Conservation (phyloP, 2,329 filamentous ascomycete species). For the Fusarium incarnatum region DNA sequence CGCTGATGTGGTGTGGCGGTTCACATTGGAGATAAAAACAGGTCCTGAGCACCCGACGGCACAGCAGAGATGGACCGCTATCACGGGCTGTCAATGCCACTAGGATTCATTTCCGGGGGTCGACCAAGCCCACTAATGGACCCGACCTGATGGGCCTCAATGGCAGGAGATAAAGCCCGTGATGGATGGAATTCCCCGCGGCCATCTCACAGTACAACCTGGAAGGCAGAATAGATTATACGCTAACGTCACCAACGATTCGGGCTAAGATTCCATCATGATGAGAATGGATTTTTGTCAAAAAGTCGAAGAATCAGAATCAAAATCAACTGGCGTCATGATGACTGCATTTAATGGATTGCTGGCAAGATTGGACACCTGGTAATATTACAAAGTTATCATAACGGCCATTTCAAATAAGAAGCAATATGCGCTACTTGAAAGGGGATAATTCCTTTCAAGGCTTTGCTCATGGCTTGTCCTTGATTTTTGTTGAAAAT, state of each 20-base stretch:
- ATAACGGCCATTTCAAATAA: neutral
- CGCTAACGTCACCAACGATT: constrained; percentile 21
- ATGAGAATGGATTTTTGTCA: constrained; percentile 7
- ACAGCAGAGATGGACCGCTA: constrained; percentile 9
- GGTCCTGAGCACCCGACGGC: constrained; percentile 10
- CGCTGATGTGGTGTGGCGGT: constrained; percentile 33
- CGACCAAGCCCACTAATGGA: neutral
- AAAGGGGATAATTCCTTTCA: constrained; percentile 7
- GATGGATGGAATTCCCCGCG: constrained; percentile 19
- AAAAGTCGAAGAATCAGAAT: constrained; percentile 2
- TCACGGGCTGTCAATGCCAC: neutral
- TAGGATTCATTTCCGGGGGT: constrained; percentile 13
- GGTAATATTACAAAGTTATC: neutral
- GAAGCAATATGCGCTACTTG: constrained; percentile 12
- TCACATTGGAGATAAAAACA: constrained; percentile 24
- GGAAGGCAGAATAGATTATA: neutral
- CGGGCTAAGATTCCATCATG: constrained; percentile 11
- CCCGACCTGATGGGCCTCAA: constrained; percentile 3
- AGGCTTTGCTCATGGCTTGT: constrained; percentile 20
- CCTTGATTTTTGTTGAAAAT: constrained; percentile 39
- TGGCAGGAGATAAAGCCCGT: neutral
- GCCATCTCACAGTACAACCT: constrained; percentile 4
- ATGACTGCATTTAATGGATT: constrained; percentile 11
- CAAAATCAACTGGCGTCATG: constrained; percentile 5
- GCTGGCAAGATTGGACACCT: neutral